Base-by-base conservation (phyloP, 2,329 filamentous ascomycete genomes). In the Zalaria sp. region DNA sequence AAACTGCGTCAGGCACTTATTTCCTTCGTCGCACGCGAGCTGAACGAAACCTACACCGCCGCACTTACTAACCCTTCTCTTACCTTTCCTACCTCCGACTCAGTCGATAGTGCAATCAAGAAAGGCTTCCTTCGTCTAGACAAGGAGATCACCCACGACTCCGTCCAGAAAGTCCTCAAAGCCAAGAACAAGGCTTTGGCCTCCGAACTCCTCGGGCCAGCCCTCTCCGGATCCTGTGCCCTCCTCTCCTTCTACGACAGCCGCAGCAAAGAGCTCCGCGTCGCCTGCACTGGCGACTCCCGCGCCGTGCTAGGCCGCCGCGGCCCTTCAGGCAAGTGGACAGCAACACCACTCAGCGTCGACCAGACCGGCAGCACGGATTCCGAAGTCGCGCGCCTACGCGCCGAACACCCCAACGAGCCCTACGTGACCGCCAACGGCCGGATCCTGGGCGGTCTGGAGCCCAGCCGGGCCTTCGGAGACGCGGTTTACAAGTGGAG, bases 401-500 rank as follows among this genome's bases (percentile, higher is more conserved):
- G 85, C 29, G 79, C 76, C 49, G 82, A 88, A 52, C 91, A 98
- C 56, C 91, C 91, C 0, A 83, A 82, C 27, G 91, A 98, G 63
- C 81, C 84, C 9, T 72, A 88, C 52, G 91, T 95, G 5, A 79
- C 94, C 34, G 73, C 79, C 35, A 91, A 93, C 51, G 91, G 91
- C 4, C 82, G 91, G 46, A 85, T 98, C 10, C 72, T 98, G 0
- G 91, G 91, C 36, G 84, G 88, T 11, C 70, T 98, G 8, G 91
- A 98, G 60, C 91, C 91, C 3, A 89, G 82, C 11, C 80, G 91
- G 48, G 89, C 93, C 0, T 98, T 98, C 61, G 93, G 91, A 31
- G 91, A 98, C 61, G 89, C 91, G 5, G 81, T 82, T 53, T 98
- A 98, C 69, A 98, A 98, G 63, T 98, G 91, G 91, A 83, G 76